These are phyloP conservation scores for Cladosporium sphaerospermum DNA, from an alignment of 2,329 filamentous ascomycete species.

Conservation along the genomic window DNA sequence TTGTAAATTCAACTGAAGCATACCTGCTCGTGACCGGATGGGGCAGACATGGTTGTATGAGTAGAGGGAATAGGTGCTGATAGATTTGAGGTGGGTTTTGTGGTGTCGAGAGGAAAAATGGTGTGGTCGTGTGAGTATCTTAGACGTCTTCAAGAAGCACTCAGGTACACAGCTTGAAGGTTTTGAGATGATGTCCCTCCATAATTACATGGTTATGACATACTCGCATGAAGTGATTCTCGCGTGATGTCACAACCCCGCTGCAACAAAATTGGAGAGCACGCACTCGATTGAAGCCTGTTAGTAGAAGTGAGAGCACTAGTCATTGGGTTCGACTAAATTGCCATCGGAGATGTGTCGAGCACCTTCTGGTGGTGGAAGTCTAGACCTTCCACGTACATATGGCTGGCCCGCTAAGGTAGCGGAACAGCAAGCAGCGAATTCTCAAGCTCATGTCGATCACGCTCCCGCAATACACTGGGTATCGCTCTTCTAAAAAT, in stretches of 20 bases:
- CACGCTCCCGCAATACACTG: too few species aligned
- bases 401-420: too few species aligned
- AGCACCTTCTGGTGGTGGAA: too few species aligned
- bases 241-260: neutral
- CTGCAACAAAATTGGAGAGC: too few species aligned
- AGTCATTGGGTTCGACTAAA: too few species aligned
- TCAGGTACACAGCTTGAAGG: neutral
- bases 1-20: neutral
- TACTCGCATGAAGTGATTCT: neutral
- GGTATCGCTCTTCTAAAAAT: too few species aligned
- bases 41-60: constrained; percentile 1
- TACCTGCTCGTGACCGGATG: constrained; percentile 3
- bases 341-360: too few species aligned
- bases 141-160: neutral
- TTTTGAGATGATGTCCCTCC: neutral
- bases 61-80: neutral
- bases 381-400: too few species aligned
- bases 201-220: neutral
- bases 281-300: too few species aligned
- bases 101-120: neutral
- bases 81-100: neutral
- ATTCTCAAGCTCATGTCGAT: too few species aligned
- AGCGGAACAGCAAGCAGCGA: too few species aligned
- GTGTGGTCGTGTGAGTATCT: neutral
- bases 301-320: too few species aligned